Evolutionary conservation across 345 rosid species (phyloP), one percentile per base, ranked within the genome.

Genomic region (Sapria himalayana): DNA sequence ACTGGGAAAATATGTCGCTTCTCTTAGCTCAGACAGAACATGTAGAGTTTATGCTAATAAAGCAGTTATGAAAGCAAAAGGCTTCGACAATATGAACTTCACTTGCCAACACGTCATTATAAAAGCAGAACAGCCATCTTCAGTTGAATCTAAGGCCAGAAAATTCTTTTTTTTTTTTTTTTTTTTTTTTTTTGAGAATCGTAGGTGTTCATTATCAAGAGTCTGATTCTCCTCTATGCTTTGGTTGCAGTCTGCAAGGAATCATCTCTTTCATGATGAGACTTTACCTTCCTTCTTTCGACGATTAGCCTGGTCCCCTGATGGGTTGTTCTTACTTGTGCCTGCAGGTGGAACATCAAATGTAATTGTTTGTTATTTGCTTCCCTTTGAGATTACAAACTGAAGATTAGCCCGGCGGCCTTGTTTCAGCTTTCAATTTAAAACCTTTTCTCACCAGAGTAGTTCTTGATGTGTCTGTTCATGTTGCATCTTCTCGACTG

Each of bases 221-320:
- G n/a, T n/a, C n/a, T 49, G 25, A 53, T 3, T 34, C 23, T 37
- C 14, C 8, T 40, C 0, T 34, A 9, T 63, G 40, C 43, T 49
- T 46, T 36, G 3, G 27, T 20, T 55, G 55, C 77, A 86, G 92
- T 39, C 67, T 36, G 33, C 55, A 1, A 86, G 74, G 67, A 65
- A 35, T 44, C 74, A 79, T 60, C 93, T 89, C 50, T 89, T 89
- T 71, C 93, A 65, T 38, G 98, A 89, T 51, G 98, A 89, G 59
- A 89, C 98, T 20, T 49, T 89, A 52, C 85, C 85, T 4, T 82
- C 98, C 43, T 82, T 89, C 72, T 89, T 89, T 55, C 64, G 95
- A 59, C 75, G 98, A 79, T 63, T 89, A 54, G 80, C 94, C 15
- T 89, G 98, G 95, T 85, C 98, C 33, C 95, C 91, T 59, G 98